Evolutionary conservation across 768 basidiomycete species (phyloP), one percentile per base, ranked within the genome.

Genomic region (Boletales sp.): DNA sequence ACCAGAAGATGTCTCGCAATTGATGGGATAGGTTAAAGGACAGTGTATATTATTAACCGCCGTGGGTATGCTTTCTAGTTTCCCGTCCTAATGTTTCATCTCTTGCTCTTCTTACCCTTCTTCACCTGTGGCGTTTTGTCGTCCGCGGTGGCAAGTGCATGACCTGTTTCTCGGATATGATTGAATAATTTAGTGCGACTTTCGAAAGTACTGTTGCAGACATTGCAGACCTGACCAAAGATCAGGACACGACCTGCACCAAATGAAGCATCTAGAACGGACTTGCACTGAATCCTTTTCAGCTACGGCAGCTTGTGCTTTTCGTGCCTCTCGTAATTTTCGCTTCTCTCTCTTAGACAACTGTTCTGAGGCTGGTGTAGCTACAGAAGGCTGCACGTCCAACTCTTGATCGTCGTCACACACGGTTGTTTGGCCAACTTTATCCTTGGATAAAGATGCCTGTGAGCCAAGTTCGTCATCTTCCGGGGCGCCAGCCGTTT

Each of bases 1-100:
- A 5, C 95, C 95, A 8, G 86, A 87, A 0, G 94, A 97, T 66
- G 80, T 90, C 32, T 90, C 91, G 5, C 91, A 94, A 54, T 72
- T 94, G 37, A 95, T 97, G 94, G 94, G 94, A 46, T 94, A 65
- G 56, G 39, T 35, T 18, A 36, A 38, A 24, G 31, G 21, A 9
- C 21, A 38, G n/a, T 46, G 34, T 30, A 50, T 19, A 19, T 14
- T 21, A 48, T 51, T 19, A n/a, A 40, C 36, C 29, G 38, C 27
- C 14, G 40, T 37, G 46, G 49, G 51, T 53, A 53, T 52, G 45
- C 12, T 8, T 46, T 42, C 41, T 30, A 50, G 40, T 41, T 57
- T 12, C 31, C 40, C 43, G 47, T 34, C 19, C n/a, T 13, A 42
- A 19, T 56, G 44, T 38, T 36, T 54, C 47, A 62, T 40, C 13